A percentile compares a stretch with the other conserved stretches of the same genome.
These are phyloP conservation scores for Solidago caesia DNA, from an alignment of 129 eudicot genomes.

Conservation along the genomic window DNA sequence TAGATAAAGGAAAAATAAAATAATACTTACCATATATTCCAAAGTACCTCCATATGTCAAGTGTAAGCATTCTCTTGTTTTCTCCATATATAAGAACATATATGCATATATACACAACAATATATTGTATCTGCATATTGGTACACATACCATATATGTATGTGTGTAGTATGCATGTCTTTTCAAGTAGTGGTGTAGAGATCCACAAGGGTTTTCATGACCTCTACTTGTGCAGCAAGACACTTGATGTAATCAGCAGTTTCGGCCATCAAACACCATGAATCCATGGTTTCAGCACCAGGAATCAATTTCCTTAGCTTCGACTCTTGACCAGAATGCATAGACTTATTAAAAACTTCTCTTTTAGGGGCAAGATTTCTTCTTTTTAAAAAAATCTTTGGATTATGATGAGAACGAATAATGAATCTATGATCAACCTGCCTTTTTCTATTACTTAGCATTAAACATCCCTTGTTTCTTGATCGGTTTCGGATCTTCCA, in stretches of 20 bases:
- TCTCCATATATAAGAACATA: slow-evolving; percentile 12
- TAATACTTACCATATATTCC: too few relatives aligned
- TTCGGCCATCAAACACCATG: slow-evolving; percentile 56
- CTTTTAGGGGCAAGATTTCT: slow-evolving; percentile 46
- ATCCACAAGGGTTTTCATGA: slow-evolving; percentile 65
- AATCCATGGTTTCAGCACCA: slow-evolving; percentile 64
- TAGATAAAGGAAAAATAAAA: too few relatives aligned
- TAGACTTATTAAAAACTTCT: slow-evolving; percentile 6
- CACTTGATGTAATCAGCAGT: slow-evolving; percentile 80
- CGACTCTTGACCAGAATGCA: slow-evolving; percentile 20
- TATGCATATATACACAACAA: slow-evolving; percentile 18
- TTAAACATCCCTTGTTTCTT: slow-evolving; percentile 16
- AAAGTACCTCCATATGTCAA: too few relatives aligned
- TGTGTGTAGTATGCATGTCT: background rate
- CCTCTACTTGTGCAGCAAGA: slow-evolving; percentile 72
- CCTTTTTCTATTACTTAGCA: slow-evolving; percentile 7
- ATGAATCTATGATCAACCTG: background rate
- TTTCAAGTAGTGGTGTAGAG: slow-evolving; percentile 34
- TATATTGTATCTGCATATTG: too few relatives aligned
- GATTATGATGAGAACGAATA: slow-evolving; percentile 9
- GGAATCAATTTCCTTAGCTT: slow-evolving; percentile 66
- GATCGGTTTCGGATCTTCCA: slow-evolving; percentile 43
- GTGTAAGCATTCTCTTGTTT: slow-evolving; percentile 19
- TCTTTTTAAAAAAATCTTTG: slow-evolving; percentile 18
- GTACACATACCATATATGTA: background rate